Evolutionary conservation across 2,329 filamentous ascomycete species (phyloP), one percentile per base, ranked within the genome.

Genomic region (Kalaharituber pfeilii): DNA sequence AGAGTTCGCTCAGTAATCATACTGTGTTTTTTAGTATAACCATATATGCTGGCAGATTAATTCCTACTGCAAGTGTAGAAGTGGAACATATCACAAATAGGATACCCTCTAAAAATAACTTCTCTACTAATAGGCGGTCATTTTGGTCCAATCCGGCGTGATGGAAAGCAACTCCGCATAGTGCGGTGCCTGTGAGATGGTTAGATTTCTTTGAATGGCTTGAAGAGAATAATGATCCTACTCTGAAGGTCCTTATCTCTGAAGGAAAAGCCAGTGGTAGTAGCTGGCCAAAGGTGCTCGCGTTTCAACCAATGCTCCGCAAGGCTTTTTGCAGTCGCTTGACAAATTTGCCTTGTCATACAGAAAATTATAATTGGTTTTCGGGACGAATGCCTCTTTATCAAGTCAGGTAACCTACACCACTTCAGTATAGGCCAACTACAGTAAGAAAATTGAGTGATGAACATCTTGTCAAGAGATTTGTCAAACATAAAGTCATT

Each of bases 341-440:
- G 75, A 28, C 81, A 80, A 0, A 82, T 83, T 56, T 80, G 82
- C 30, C 84, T 72, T 0, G 85, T 91, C 58, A 81, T 81, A 63
- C 86, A 91, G 64, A 94, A 93, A 0, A 94, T 71, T 73, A 94
- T 82, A 18, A 86, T 81, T 0, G 86, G 85, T 63, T 91, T 91
- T 39, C 72, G 72, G 78, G 72, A 0, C 78, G 62, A 80, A 66
- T 86, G 81, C 52, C 76, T 80, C 4, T 71, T 67, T 36, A 93
- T 79, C 4, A 89, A 65, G 3, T 77, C 73, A 0, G 77, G 76
- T 3, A 94, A 71, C 60, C 81, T 83, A 18, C 63, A 29, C 36
- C 24, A 2, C n/a, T n/a, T n/a, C n/a, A n/a, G n/a, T n/a, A n/a
- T n/a, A n/a, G n/a, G n/a, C n/a, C n/a, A n/a, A n/a, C n/a, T 13